Conservation (phyloP, 2,329 filamentous ascomycete species). For the Keithomyces neogunnii region DNA sequence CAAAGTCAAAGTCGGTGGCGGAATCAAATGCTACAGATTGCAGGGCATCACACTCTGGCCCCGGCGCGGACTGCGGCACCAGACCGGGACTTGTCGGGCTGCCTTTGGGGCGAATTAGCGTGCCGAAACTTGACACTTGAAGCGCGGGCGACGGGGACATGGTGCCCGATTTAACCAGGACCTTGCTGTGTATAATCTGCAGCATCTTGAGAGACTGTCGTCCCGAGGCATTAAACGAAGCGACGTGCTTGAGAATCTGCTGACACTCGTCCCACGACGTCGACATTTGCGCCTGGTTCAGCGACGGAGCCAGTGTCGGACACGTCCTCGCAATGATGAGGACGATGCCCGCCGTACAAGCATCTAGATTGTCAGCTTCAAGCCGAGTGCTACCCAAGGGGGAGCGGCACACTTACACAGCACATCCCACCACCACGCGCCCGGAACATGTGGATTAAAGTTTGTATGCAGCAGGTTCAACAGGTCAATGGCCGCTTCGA, state of each 20-base stretch:
- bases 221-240: constrained; percentile 1
- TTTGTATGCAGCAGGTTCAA: constrained; percentile 20
- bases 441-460: constrained; percentile 16
- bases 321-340: constrained; percentile 10
- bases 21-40: background rate
- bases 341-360: constrained; percentile 11
- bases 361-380: constrained; percentile 7
- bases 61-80: background rate
- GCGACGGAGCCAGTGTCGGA: background rate
- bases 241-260: constrained; percentile 5
- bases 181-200: constrained; percentile 3
- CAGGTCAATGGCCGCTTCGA: constrained; percentile 20
- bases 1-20: background rate
- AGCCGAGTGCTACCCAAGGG: background rate
- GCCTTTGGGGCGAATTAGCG: background rate
- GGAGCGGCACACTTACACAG: constrained; percentile 22
- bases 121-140: background rate
- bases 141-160: background rate
- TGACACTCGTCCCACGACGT: constrained; percentile 7
- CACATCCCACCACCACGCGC: constrained; percentile 30
- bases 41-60: background rate
- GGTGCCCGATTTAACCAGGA: background rate
- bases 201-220: constrained; percentile 4
- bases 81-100: background rate
- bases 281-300: background rate